These are phyloP conservation scores for Cystofilobasidium bisporidii DNA, from an alignment of 768 basidiomycete species.

Conservation along the genomic window DNA sequence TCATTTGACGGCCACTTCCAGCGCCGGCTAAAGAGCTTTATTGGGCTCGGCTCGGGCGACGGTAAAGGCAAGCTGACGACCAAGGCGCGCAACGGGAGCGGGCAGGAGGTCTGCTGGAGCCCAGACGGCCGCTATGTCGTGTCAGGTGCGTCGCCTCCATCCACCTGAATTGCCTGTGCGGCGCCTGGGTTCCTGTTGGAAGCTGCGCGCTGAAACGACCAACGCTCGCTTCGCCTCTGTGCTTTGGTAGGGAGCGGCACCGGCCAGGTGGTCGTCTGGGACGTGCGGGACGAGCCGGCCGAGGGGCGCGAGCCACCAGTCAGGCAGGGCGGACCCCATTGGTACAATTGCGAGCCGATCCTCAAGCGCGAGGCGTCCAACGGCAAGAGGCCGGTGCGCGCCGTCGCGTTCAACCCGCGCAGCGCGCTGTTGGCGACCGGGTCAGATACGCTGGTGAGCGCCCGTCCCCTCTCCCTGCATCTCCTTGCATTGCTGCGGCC, in stretches of 20 bases:
- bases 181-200: no score
- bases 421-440: constrained; percentile 70
- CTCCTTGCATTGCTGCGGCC: constrained; percentile 12
- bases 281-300: constrained; percentile 43
- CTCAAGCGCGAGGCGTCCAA: constrained; percentile 44
- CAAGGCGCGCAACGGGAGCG: constrained; percentile 59
- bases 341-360: constrained; percentile 1
- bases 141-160: constrained; percentile 46
- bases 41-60: constrained; percentile 56
- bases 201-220: background rate
- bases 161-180: background rate
- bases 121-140: constrained; percentile 86
- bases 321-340: constrained; percentile 21
- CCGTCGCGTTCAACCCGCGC: constrained; percentile 82
- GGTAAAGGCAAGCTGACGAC: constrained; percentile 39
- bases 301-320: constrained; percentile 39
- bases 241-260: constrained; percentile 43
- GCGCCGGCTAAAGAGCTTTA: constrained; percentile 74
- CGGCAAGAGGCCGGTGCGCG: constrained; percentile 81
- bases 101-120: constrained; percentile 90
- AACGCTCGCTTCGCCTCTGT: background rate
- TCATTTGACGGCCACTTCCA: constrained; percentile 75
- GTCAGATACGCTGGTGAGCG: constrained; percentile 54
- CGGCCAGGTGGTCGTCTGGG: constrained; percentile 81
- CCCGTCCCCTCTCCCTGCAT: constrained; percentile 29